Evolutionary conservation across 2,329 filamentous ascomycete species (phyloP).

Genomic region (Apiospora saccharicola): DNA sequence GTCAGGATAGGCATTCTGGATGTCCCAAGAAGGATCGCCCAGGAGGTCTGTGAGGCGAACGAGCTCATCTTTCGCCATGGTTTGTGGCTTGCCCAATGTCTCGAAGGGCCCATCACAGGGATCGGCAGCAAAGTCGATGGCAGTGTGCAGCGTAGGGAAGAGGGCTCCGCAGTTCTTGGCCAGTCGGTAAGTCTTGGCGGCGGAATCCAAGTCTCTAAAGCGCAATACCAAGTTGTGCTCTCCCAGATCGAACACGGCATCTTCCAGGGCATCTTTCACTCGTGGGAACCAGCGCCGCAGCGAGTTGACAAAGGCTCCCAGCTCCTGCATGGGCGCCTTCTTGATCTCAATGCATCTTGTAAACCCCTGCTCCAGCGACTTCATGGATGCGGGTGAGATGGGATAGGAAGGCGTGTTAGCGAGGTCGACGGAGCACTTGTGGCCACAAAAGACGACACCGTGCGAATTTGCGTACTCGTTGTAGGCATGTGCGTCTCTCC

Average conservation of each 20-base stretch:
- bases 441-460: neutral
- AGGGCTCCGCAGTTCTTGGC: neutral
- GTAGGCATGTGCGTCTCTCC: conserved; percentile 23
- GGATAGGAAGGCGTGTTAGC: conserved; percentile 23
- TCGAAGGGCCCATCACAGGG: conserved; percentile 23
- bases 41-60: neutral
- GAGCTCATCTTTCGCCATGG: neutral
- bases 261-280: conserved; percentile 23
- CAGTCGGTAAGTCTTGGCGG: conserved; percentile 22
- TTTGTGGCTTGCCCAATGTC: neutral
- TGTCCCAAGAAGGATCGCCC: neutral
- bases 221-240: neutral
- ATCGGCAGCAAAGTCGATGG: conserved; percentile 16
- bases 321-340: neutral
- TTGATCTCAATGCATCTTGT: conserved; percentile 24
- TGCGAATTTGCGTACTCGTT: conserved; percentile 11
- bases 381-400: neutral
- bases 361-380: neutral
- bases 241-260: conserved; percentile 9
- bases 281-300: conserved; percentile 19
- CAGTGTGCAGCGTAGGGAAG: neutral
- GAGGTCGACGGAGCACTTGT: conserved; percentile 14
- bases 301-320: neutral
- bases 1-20: neutral
- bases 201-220: conserved; percentile 27